phyloP scores from a whole-genome alignment of 371 early-diverging fungal species.

The Apophysomyces variabilis region DNA sequence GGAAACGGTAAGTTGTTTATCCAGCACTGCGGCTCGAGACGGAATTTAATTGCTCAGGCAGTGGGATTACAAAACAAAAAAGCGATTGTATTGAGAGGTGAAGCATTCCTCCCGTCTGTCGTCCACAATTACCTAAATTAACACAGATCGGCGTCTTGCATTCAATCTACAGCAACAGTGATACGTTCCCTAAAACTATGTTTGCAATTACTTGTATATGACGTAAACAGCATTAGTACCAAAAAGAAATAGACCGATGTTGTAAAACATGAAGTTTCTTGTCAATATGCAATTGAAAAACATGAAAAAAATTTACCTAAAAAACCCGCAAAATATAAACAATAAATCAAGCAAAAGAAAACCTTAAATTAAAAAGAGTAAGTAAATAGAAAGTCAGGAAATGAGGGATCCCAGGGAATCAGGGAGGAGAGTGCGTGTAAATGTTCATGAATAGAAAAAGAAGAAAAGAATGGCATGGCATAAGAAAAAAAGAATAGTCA shows the following conservation, averaged over 20 bases:
- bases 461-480: neutral
- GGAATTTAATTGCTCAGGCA: neutral
- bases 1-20: too few species aligned
- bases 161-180: neutral
- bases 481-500: neutral
- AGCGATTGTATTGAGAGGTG: too few species aligned
- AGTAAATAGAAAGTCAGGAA: too few species aligned
- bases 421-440: neutral
- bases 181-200: too few species aligned
- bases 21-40: neutral
- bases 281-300: too few species aligned
- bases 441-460: neutral
- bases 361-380: neutral
- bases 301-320: neutral
- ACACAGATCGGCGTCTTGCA: neutral
- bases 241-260: too few species aligned
- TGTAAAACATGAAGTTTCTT: too few species aligned
- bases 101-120: too few species aligned
- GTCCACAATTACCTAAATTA: neutral
- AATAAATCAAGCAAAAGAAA: conserved; percentile 11
- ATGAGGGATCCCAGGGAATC: too few species aligned
- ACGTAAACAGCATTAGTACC: too few species aligned
- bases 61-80: too few species aligned
- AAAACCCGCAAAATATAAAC: conserved; percentile 3
- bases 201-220: too few species aligned